Percentiles rank a stretch among this genome's conserved stretches.
phyloP scores from a whole-genome alignment of 225 moss, liverwort and hornwort genomes.

The Bryum argenteum region DNA sequence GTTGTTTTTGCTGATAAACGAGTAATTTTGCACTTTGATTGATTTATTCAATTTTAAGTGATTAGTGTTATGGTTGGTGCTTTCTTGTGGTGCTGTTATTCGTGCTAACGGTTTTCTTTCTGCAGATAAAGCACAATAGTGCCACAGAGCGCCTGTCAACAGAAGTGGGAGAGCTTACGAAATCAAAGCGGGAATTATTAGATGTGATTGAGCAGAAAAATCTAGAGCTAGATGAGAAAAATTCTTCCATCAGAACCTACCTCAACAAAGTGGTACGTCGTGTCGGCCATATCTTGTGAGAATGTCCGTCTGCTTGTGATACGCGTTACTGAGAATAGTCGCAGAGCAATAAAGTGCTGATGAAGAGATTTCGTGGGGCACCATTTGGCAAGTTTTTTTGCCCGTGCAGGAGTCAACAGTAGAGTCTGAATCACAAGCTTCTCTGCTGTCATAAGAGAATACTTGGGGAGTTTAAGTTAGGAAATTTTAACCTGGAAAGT shows the following conservation, averaged over 20 bases:
- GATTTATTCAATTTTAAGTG: slow-evolving; percentile 6
- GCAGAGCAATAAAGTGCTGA: slow-evolving; percentile 8
- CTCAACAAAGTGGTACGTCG: slow-evolving; percentile 77
- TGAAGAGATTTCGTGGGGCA: background rate
- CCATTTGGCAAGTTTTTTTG: slow-evolving; percentile 2
- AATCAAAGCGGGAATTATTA: slow-evolving; percentile 73
- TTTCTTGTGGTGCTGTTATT: background rate
- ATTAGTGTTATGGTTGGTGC: slow-evolving; percentile 13
- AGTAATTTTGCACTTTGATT: background rate
- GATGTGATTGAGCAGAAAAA: slow-evolving; percentile 85
- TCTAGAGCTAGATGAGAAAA: slow-evolving; percentile 84
- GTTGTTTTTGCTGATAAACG: background rate
- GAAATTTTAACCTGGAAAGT: background rate
- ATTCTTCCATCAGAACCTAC: slow-evolving; percentile 74
- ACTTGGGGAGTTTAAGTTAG: background rate
- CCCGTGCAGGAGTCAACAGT: slow-evolving; percentile 7
- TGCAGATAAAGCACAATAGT: slow-evolving; percentile 88
- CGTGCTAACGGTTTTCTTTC: slow-evolving; percentile 2
- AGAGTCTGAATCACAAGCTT: background rate
- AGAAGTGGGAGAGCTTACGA: slow-evolving; percentile 76
- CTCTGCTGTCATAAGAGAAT: background rate
- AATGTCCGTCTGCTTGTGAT: slow-evolving; percentile 3
- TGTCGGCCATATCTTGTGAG: slow-evolving; percentile 7
- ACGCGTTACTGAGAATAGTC: slow-evolving; percentile 12
- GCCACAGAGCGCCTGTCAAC: slow-evolving; percentile 71